Conservation (phyloP, 2,329 filamentous ascomycete genomes). For the Calonectria multiphialidica region DNA sequence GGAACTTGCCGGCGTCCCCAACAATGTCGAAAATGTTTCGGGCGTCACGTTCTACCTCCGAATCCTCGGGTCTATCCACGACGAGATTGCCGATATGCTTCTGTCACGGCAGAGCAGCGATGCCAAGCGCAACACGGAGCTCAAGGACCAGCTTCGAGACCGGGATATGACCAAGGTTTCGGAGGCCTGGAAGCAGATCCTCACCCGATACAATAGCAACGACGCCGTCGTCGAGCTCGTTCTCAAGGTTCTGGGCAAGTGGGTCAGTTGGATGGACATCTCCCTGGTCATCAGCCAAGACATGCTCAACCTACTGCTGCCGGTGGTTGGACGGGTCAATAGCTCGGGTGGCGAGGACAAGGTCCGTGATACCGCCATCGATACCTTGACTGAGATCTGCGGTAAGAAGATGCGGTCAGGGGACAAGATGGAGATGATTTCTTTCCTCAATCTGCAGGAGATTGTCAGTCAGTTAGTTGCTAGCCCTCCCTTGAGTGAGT, state of each 20-base stretch:
- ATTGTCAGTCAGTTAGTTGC: conserved; percentile 89
- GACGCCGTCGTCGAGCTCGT: conserved; percentile 86
- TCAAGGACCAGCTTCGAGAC: conserved; percentile 91
- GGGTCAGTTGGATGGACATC: conserved; percentile 99
- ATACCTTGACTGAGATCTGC: conserved; percentile 95
- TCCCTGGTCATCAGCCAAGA: conserved; percentile 90
- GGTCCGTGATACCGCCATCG: conserved; percentile 90
- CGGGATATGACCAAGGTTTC: conserved; percentile 92
- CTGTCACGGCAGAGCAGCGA: conserved; percentile 83
- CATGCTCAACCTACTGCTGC: conserved; percentile 87
- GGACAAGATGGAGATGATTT: conserved; percentile 95
- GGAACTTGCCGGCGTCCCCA: conserved; percentile 74
- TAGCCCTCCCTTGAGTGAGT: conserved; percentile 83
- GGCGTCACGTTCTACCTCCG: conserved; percentile 91
- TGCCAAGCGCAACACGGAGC: conserved; percentile 84
- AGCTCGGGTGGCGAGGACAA: conserved; percentile 75
- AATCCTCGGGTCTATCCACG: conserved; percentile 89
- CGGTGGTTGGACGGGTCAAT: conserved; percentile 84
- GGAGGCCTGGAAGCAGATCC: conserved; percentile 90
- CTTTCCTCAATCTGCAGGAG: conserved; percentile 87
- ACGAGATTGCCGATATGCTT: conserved; percentile 96
- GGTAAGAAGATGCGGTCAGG: conserved; percentile 96
- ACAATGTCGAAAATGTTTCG: conserved; percentile 75
- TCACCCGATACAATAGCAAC: conserved; percentile 80
- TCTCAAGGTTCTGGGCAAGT: conserved; percentile 91